Percentiles rank a stretch among this genome's conserved stretches.
Conservation (phyloP, 139 green algal species). For the Gonium pectorale region DNA sequence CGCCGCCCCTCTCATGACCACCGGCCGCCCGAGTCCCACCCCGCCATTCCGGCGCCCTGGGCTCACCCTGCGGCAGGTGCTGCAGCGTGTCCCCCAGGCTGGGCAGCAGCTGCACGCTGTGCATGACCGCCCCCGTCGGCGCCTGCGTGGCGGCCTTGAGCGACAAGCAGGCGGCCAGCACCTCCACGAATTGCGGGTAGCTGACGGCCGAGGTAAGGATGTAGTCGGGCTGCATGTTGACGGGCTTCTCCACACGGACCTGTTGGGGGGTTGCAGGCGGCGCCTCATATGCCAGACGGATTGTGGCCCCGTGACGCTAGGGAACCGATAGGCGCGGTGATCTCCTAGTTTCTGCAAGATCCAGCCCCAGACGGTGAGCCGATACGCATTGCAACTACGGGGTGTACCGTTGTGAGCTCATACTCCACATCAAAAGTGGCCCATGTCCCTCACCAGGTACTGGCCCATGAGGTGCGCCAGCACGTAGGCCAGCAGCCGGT, state of each 20-base stretch:
- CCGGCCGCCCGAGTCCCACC: too few species aligned
- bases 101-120: conserved; percentile 11
- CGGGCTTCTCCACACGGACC: conserved; percentile 13
- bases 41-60: too few species aligned
- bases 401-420: too few species aligned
- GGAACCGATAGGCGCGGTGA: too few species aligned
- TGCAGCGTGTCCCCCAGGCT: conserved; percentile 29
- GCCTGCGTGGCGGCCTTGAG: conserved; percentile 50
- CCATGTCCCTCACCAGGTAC: conserved; percentile 11
- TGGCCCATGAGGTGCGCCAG: conserved; percentile 45
- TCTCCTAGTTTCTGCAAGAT: too few species aligned
- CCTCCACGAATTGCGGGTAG: conserved; percentile 70
- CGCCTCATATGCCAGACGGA: too few species aligned
- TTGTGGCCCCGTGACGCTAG: too few species aligned
- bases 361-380: too few species aligned
- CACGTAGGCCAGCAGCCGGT: conserved; percentile 60
- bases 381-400: too few species aligned
- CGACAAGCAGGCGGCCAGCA: conserved; percentile 51
- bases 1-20: too few species aligned
- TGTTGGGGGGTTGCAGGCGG: too few species aligned
- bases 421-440: too few species aligned
- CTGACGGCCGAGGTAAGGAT: conserved; percentile 44
- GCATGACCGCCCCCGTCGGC: conserved; percentile 24
- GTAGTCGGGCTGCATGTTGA: conserved; percentile 43
- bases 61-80: conserved; percentile 30